These are phyloP conservation scores for Microbotryum violaceum DNA, from an alignment of 1,284 basidiomycete genomes.

Conservation along the genomic window DNA sequence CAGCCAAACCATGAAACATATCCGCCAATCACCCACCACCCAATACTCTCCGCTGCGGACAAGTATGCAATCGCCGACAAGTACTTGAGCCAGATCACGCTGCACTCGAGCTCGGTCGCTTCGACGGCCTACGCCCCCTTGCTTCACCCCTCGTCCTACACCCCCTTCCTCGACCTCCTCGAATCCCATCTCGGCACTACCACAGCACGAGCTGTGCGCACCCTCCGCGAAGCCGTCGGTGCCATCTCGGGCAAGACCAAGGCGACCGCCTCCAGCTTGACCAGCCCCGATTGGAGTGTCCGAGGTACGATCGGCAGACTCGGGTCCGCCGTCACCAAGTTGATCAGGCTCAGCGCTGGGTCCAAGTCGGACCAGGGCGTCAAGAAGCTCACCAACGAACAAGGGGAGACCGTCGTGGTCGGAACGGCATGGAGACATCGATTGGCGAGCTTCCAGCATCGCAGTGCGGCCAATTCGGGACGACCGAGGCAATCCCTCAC, in stretches of 20 bases:
- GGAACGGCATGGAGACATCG: too few relatives aligned
- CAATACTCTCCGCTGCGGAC: too few relatives aligned
- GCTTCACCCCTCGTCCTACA: constrained; percentile 7
- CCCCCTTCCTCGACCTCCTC: constrained; percentile 13
- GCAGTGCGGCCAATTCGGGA: background rate
- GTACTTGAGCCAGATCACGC: too few relatives aligned
- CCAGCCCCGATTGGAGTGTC: constrained; percentile 10
- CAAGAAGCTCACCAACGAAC: too few relatives aligned
- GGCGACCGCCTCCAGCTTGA: background rate
- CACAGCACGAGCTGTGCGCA: background rate
- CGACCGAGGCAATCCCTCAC: constrained; percentile 3
- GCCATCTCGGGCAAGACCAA: background rate
- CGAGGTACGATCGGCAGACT: constrained; percentile 6
- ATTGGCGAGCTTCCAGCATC: too few relatives aligned
- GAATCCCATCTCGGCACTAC: constrained; percentile 1
- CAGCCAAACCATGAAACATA: too few relatives aligned
- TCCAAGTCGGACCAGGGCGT: too few relatives aligned
- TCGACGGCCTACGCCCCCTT: too few relatives aligned
- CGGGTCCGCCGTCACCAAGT: background rate
- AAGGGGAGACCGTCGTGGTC: too few relatives aligned
- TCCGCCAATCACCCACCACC: too few relatives aligned
- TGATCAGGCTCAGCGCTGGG: background rate
- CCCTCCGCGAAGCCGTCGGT: background rate
- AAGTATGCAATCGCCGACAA: too few relatives aligned
- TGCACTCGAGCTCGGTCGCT: too few relatives aligned